A percentile compares a stretch with the other conserved stretches of the same genome.
Conservation (phyloP, 139 green algal species). For the Limnomonas spitsbergensis region DNA sequence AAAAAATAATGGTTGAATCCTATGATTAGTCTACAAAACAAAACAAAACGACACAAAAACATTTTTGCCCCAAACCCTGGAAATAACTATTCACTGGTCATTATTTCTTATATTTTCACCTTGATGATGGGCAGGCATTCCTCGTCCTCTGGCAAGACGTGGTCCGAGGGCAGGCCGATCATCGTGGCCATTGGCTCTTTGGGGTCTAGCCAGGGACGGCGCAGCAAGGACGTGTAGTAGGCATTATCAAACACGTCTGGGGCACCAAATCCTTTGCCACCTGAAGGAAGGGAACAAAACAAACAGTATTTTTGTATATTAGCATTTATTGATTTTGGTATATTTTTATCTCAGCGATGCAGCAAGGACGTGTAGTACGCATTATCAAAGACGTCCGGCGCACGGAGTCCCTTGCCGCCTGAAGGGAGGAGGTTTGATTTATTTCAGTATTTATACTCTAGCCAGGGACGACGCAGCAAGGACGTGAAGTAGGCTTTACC, state of each 20-base stretch:
- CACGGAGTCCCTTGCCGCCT: conserved; percentile 41
- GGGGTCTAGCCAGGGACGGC: conserved; percentile 13
- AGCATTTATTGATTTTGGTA: no score
- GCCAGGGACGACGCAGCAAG: conserved; percentile 49
- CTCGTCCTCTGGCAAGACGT: conserved; percentile 74
- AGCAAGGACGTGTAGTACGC: conserved; percentile 82
- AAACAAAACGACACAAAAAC: no score
- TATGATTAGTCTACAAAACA: no score
- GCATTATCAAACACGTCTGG: conserved; percentile 86
- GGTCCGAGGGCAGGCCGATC: conserved; percentile 83
- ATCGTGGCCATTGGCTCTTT: conserved; percentile 61
- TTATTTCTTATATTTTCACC: conserved; percentile 11
- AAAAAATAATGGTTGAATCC: no score
- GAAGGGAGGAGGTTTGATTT: no score
- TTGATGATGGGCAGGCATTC: conserved; percentile 14
- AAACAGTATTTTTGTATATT: no score
- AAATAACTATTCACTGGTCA: no score
- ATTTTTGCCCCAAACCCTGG: no score
- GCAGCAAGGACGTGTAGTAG: conserved; percentile 81
- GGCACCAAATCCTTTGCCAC: conserved; percentile 52
- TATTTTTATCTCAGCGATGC: no score
- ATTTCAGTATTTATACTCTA: conserved; percentile 32
- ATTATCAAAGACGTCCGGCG: conserved; percentile 88
- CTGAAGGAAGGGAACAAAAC: not conserved
- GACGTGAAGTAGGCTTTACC: conserved; percentile 88